phyloP scores from a whole-genome alignment of 176 grass and related monocot species.

The Ensete ventricosum region DNA sequence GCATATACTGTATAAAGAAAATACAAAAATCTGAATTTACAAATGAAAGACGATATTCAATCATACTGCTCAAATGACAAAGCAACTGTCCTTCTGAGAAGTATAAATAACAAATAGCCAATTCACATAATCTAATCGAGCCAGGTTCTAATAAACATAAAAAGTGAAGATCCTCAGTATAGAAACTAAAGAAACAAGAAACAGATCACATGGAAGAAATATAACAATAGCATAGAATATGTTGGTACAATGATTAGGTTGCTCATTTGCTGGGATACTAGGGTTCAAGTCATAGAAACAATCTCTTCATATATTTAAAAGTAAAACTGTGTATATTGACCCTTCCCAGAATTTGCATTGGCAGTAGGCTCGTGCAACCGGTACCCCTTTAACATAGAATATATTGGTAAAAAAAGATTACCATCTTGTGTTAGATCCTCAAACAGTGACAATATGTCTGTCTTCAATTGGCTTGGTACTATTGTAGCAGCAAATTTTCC shows the following conservation, averaged over 20 bases:
- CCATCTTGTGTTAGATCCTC: slow-evolving; percentile 94
- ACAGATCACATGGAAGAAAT: neutral
- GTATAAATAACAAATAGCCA: neutral
- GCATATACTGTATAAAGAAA: neutral
- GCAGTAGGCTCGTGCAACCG: too few relatives aligned
- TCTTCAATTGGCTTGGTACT: slow-evolving; percentile 61
- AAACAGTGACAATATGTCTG: slow-evolving; percentile 84
- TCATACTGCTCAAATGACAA: neutral
- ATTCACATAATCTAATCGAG: too few relatives aligned
- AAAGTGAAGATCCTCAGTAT: neutral
- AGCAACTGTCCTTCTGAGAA: neutral
- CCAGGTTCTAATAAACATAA: neutral
- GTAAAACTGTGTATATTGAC: too few relatives aligned
- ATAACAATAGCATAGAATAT: neutral
- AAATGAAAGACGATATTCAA: neutral
- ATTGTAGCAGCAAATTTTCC: slow-evolving; percentile 89
- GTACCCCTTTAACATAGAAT: too few relatives aligned
- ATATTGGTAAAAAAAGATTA: slow-evolving; percentile 20
- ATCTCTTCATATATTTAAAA: too few relatives aligned
- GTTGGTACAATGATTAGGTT: too few relatives aligned
- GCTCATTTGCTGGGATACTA: too few relatives aligned
- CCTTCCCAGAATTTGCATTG: too few relatives aligned
- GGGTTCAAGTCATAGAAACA: too few relatives aligned
- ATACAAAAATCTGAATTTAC: neutral
- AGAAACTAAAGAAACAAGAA: neutral